Evolutionary conservation across 495 filamentous ascomycete genomes (phyloP).

Genomic region (Penicillium goetzii): DNA sequence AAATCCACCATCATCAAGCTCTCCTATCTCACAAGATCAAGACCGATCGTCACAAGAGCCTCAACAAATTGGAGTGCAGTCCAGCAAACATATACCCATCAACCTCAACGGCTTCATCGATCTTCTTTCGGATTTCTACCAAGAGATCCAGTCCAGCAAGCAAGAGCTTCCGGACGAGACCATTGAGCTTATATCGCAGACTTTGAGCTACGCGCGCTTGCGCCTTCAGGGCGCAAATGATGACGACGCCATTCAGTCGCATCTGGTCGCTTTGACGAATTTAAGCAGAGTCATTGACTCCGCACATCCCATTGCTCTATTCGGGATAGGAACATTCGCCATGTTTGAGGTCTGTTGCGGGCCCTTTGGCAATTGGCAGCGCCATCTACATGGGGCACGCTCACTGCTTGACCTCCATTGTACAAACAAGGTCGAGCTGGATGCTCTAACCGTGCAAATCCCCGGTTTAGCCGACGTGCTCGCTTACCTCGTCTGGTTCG

Average conservation of each 20-base stretch:
- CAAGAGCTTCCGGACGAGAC: constrained; percentile 31
- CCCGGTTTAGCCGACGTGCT: constrained; percentile 35
- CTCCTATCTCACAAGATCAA: background rate
- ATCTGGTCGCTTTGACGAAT: constrained; percentile 34
- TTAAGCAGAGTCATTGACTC: constrained; percentile 36
- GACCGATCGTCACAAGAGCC: background rate
- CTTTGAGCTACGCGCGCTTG: constrained; percentile 30
- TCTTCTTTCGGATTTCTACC: constrained; percentile 35
- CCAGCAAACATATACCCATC: constrained; percentile 18
- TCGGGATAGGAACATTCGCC: constrained; percentile 41
- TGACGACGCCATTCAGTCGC: constrained; percentile 33
- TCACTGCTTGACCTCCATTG: constrained; percentile 42
- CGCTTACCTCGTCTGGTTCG: constrained; percentile 41
- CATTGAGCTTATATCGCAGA: constrained; percentile 34
- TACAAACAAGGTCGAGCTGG: constrained; percentile 29
- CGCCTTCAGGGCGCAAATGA: constrained; percentile 30
- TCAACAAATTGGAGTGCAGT: constrained; percentile 1
- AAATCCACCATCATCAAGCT: constrained; percentile 13
- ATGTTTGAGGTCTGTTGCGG: constrained; percentile 42
- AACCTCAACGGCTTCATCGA: constrained; percentile 43
- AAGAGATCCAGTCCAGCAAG: constrained; percentile 34
- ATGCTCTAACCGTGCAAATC: constrained; percentile 26
- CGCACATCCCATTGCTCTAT: constrained; percentile 37
- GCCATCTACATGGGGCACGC: constrained; percentile 40
- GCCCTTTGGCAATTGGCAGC: constrained; percentile 39